Evolutionary conservation across 257 asterid species (phyloP).

Genomic region (Solanum pinnatisectum): DNA sequence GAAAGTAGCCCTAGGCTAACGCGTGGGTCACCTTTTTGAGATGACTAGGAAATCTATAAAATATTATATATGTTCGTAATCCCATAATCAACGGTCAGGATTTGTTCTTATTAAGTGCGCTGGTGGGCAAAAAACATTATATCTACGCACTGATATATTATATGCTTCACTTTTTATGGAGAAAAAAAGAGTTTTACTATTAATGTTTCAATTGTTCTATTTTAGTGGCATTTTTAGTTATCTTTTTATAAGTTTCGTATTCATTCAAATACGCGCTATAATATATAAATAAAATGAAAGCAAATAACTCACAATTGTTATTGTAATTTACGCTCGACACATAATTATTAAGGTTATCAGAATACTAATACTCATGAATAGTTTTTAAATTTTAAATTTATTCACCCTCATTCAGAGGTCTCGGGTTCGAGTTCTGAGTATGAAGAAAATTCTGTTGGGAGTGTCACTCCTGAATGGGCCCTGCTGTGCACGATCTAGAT

Average conservation of each 20-base stretch:
- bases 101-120: not conserved
- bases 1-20: conserved; percentile 2
- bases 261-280: too few species aligned
- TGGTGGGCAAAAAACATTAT: not conserved
- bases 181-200: not conserved
- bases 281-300: too few species aligned
- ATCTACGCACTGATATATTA: not conserved
- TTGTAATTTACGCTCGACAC: not conserved
- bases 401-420: too few species aligned
- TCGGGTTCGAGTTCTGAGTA: too few species aligned
- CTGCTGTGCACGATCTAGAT: too few species aligned
- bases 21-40: conserved; percentile 8
- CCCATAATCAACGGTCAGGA: conserved; percentile 1
- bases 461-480: too few species aligned
- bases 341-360: not conserved
- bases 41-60: too few species aligned
- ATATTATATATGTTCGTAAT: not conserved
- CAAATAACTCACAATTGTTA: not conserved
- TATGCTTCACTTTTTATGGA: not conserved
- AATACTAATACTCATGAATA: not conserved
- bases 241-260: not conserved
- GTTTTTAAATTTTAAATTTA: too few species aligned
- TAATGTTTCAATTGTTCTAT: not conserved
- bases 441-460: too few species aligned
- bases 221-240: not conserved